phyloP scores from a whole-genome alignment of 805 yeast genomes.

The Myxozyma neotropica region DNA sequence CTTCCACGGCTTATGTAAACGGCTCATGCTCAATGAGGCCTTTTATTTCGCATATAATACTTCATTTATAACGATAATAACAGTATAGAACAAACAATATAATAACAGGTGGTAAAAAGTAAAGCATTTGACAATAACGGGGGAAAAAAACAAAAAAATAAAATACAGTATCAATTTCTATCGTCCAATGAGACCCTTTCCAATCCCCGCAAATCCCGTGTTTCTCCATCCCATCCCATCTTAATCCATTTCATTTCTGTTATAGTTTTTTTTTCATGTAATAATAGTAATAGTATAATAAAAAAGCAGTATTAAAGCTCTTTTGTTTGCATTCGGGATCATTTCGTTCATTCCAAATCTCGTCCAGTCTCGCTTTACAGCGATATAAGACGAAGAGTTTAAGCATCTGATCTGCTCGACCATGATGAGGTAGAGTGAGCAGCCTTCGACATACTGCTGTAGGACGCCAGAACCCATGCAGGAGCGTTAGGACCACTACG shows the following conservation, averaged over 20 bases:
- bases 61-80: too few relatives aligned
- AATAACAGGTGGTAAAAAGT: not conserved
- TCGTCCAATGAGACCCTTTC: too few relatives aligned
- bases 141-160: not conserved
- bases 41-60: too few relatives aligned
- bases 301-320: too few relatives aligned
- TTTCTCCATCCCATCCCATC: too few relatives aligned
- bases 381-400: not conserved
- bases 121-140: not conserved
- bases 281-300: too few relatives aligned
- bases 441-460: constrained; percentile 23
- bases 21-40: too few relatives aligned
- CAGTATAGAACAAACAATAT: not conserved
- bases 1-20: too few relatives aligned
- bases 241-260: too few relatives aligned
- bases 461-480: constrained; percentile 50
- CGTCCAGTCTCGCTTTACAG: not conserved
- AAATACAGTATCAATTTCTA: not conserved
- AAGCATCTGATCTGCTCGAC: not conserved
- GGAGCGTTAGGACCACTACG: constrained; percentile 50
- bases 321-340: not conserved
- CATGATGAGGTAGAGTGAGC: constrained; percentile 23
- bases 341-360: not conserved
- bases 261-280: too few relatives aligned
- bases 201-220: too few relatives aligned